Percentiles rank a stretch among this genome's conserved stretches.
Evolutionary conservation across 2,329 filamentous ascomycete genomes (phyloP).

Genomic region (Sordariomycetes sp.): DNA sequence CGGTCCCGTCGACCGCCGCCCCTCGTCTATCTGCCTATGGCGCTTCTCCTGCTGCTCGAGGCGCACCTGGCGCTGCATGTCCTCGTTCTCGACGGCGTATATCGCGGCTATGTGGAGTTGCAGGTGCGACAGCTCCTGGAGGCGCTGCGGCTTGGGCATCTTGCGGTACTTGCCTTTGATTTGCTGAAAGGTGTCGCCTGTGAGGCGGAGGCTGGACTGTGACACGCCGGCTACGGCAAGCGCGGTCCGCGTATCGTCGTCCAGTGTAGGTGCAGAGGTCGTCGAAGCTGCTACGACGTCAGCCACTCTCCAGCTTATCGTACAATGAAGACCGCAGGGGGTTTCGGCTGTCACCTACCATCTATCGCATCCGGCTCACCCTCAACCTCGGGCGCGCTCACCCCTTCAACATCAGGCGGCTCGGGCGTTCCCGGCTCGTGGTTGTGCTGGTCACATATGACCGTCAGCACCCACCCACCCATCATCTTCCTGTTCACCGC

Average conservation of each 20-base stretch:
- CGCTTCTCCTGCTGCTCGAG: constrained; percentile 25
- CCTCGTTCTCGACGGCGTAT: constrained; percentile 33
- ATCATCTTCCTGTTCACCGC: constrained; percentile 30
- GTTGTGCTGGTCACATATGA: constrained; percentile 32
- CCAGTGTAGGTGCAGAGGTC: constrained; percentile 16
- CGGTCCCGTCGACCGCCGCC: constrained; percentile 11
- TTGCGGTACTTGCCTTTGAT: constrained; percentile 32
- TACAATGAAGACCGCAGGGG: not conserved
- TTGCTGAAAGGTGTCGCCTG: constrained; percentile 31
- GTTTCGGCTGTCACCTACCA: constrained; percentile 3
- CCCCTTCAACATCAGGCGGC: constrained; percentile 21
- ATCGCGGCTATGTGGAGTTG: constrained; percentile 31
- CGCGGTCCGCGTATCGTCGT: constrained; percentile 24
- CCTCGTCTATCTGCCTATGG: constrained; percentile 25
- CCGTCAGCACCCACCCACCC: constrained; percentile 32
- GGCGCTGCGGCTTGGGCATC: constrained; percentile 26
- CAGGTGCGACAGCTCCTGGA: constrained; percentile 25
- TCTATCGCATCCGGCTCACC: constrained; percentile 14
- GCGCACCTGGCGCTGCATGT: constrained; percentile 26
- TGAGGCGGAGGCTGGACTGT: constrained; percentile 24
- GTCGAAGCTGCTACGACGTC: not conserved
- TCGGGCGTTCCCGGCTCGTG: constrained; percentile 32
- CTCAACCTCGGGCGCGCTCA: constrained; percentile 21
- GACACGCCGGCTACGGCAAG: constrained; percentile 28
- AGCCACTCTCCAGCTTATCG: not conserved